Evolutionary conservation across 192 early-diverging fungal genomes (phyloP), one percentile per base, ranked within the genome.

Genomic region (Thamnidium elegans): DNA sequence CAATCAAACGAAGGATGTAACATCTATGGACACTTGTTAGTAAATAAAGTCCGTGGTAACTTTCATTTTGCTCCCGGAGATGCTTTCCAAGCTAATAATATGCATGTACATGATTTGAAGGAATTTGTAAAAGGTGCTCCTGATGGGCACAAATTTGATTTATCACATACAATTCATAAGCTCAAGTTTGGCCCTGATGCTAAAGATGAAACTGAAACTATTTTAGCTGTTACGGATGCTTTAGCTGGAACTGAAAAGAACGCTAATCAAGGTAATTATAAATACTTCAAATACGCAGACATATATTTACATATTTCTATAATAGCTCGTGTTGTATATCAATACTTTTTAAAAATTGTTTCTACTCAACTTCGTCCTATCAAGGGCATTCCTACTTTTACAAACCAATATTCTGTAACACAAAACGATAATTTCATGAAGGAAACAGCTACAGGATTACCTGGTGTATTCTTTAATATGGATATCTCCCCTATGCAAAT

Each of bases 401-500:
- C 95, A 4, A 99, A 99, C 76, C 94, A 99, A 75, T 97, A 92
- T 70, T 93, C 95, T 20, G 91, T 89, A 7, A 99, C 94, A 1
- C 91, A 96, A 75, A 87, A 92, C 75, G 87, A 91, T 63, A 77
- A 87, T 20, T 79, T 80, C 48, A 56, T 92, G 13, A 65, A 43
- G 10, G 64, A 56, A 14, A 60, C 54, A 3, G 11, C 14, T 8
- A 61, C 32, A 15, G 74, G 69, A 13, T 26, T 76, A 3, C 74
- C 74, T 32, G 74, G 74, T 60, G 47, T 98, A 32, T 95, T 93
- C 66, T 91, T 98, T 74, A 89, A 92, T 69, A 91, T 87, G 78
- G 96, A 98, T 43, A 98, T 98, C 54, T 96, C 95, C 23, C 95
- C 96, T 3, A 97, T 98, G 96, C 79, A 90, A 51, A 90, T 98